Percentiles rank a stretch among this genome's conserved stretches.
phyloP scores from a whole-genome alignment of 2,329 filamentous ascomycete genomes.

The Neonectria hederae region DNA sequence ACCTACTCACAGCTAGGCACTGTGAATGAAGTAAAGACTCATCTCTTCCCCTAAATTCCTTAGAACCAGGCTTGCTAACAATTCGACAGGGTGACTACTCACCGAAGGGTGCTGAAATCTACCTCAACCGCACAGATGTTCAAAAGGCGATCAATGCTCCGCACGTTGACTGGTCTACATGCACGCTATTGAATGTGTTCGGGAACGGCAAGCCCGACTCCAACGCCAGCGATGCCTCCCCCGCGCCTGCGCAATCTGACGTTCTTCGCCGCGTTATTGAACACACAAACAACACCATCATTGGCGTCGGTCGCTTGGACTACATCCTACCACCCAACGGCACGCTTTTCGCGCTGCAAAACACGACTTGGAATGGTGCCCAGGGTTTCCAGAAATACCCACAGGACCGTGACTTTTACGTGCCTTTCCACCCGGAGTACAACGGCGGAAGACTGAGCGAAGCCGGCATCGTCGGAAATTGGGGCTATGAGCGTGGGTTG shows the following conservation, averaged over 20 bases:
- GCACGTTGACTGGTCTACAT: conserved; percentile 42
- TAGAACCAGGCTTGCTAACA: fast-evolving
- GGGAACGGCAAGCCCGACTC: conserved; percentile 35
- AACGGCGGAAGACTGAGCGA: conserved; percentile 61
- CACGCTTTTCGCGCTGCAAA: conserved; percentile 76
- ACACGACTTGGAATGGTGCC: conserved; percentile 79
- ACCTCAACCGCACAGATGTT: conserved; percentile 77
- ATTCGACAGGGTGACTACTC: conserved; percentile 62
- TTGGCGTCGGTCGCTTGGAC: conserved; percentile 55
- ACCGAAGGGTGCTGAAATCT: conserved; percentile 68
- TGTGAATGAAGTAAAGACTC: conserved; percentile 58
- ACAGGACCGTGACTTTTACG: conserved; percentile 67
- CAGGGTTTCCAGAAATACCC: conserved; percentile 70
- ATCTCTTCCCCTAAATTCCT: fast-evolving
- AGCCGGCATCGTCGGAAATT: conserved; percentile 73
- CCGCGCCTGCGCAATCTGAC: conserved; percentile 30
- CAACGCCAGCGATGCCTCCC: conserved; percentile 29
- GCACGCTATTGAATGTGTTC: conserved; percentile 40
- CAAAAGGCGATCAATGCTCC: conserved; percentile 75
- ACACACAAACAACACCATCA: conserved; percentile 46
- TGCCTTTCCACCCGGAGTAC: conserved; percentile 66
- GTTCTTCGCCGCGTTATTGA: conserved; percentile 44
- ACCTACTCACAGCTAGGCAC: conserved; percentile 76
- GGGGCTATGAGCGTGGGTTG: conserved; percentile 77
- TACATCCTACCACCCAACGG: conserved; percentile 75